Base-by-base conservation (phyloP, 306 rosid species). In the Prosopis cineraria region DNA sequence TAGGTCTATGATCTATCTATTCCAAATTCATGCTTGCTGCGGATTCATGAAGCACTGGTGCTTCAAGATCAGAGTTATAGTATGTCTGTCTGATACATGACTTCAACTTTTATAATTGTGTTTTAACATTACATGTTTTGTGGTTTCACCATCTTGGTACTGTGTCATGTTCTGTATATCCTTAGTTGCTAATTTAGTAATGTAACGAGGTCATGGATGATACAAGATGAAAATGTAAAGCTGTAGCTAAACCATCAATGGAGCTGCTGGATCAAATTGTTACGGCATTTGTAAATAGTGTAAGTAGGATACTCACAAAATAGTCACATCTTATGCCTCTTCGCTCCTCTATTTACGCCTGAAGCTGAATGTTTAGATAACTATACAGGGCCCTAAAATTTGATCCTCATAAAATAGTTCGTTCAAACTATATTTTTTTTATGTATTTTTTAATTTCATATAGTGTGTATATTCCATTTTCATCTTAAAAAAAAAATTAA, bases 1-100 rank as follows among this genome's bases (percentile, higher is more conserved):
- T 82, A 80, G 45, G 79, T 7, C 24, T 31, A 13, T 31, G 45
- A 77, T 7, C 24, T 31, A 13, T 31, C 36, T 31, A 31, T 41
- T 62, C 33, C 63, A 11, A 12, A 58, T 10, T 5, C 65, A 27
- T 29, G 0, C 17, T 24, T 10, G 63, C 30, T 25, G n/a, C n/a
- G n/a, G 36, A 58, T 58, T 25, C 4, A 4, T 58, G 36, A 13
- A 58, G 65, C 19, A 58, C n/a, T 58, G 36, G 1, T 58, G 13
- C 3, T 58, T 58, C 19, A 58, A 27, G 19, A 2, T 56, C 34
- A 10, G 31, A 55, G 33, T 24, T 3, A 11, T 24, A 10, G 16
- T 10, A 9, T 16, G 19, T n/a, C n/a, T 55, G 33, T 24, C 63
- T 10, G 2, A 22, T 22, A 56, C 34, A 3, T 25, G 31, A 5